A percentile compares a stretch with the other conserved stretches of the same genome.
These are phyloP conservation scores for Schwanniomyces yamadae DNA, from an alignment of 805 yeast genomes.

Conservation along the genomic window DNA sequence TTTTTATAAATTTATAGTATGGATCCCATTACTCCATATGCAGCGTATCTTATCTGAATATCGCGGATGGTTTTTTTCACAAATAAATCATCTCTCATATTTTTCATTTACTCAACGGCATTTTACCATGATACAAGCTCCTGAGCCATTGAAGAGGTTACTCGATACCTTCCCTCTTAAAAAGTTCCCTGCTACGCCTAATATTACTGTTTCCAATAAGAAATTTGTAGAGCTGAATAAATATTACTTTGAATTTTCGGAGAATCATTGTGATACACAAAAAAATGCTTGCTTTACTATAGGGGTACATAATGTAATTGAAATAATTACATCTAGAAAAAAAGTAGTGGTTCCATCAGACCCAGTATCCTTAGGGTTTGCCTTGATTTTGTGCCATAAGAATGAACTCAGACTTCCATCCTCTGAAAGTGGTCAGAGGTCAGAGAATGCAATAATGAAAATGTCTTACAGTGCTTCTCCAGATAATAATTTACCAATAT, in stretches of 20 bases:
- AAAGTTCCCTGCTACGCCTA: slow-evolving; percentile 37
- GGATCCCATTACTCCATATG: no score
- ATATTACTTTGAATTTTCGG: slow-evolving; percentile 18
- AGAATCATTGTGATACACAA: slow-evolving; percentile 14
- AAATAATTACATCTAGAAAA: slow-evolving; percentile 14
- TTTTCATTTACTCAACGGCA: no score
- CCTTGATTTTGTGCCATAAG: slow-evolving; percentile 47
- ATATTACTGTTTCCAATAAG: slow-evolving; percentile 11
- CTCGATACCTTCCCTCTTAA: slow-evolving; percentile 54
- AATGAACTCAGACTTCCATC: slow-evolving; percentile 44
- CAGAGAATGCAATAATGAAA: slow-evolving; percentile 37
- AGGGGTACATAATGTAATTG: slow-evolving; percentile 51
- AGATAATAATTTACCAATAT: slow-evolving; percentile 51
- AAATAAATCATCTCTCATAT: no score
- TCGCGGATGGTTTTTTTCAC: no score
- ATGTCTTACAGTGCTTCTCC: slow-evolving; percentile 51
- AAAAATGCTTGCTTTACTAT: slow-evolving; percentile 41
- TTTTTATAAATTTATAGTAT: no score
- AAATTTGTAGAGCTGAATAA: slow-evolving; percentile 8
- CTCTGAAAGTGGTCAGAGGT: slow-evolving; percentile 5
- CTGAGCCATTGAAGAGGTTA: slow-evolving; percentile 42
- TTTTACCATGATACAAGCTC: slow-evolving; percentile 26
- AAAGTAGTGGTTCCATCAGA: slow-evolving; percentile 50
- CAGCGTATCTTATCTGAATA: no score
- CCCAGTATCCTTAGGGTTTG: slow-evolving; percentile 52